phyloP scores from a whole-genome alignment of 352 stramenopile genomes.

The Blastocystis hominis region DNA sequence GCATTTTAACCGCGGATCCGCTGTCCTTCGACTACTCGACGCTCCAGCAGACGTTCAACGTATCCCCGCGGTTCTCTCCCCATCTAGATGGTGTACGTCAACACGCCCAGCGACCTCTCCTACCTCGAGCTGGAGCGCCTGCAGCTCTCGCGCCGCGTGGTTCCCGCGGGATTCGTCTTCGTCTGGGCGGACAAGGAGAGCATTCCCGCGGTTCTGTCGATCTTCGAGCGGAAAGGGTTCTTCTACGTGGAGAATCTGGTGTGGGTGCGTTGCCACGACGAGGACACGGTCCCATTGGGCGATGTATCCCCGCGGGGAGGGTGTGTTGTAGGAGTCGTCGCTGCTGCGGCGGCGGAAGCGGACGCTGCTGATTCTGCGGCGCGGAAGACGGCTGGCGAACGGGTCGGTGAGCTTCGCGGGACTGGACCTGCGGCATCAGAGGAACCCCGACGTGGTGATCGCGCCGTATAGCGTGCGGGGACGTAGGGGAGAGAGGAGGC shows the following conservation, averaged over 20 bases:
- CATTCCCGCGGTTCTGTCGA: constrained; percentile 15
- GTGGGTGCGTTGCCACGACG: constrained; percentile 41
- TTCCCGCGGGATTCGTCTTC: constrained; percentile 47
- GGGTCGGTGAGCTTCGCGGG: background rate
- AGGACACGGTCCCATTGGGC: background rate
- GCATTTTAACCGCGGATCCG: background rate
- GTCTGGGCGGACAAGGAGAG: constrained; percentile 57
- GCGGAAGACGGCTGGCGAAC: background rate
- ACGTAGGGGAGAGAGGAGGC: background rate
- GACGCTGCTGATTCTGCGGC: constrained; percentile 28
- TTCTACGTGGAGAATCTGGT: constrained; percentile 58
- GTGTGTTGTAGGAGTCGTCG: background rate
- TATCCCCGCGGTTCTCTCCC: background rate
- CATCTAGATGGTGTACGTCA: constrained; percentile 8
- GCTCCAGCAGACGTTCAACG: background rate
- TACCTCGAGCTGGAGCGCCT: background rate
- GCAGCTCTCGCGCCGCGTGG: background rate
- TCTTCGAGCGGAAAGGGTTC: constrained; percentile 46
- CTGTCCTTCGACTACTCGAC: constrained; percentile 15
- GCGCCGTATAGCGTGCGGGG: background rate
- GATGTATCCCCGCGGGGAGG: background rate
- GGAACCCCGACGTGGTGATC: constrained; percentile 47
- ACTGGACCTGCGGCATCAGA: constrained; percentile 51
- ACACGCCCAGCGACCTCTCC: constrained; percentile 18
- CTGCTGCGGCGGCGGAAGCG: constrained; percentile 46